These are phyloP conservation scores for Tetraselmis chui DNA, from an alignment of 139 green algal genomes.

Conservation along the genomic window DNA sequence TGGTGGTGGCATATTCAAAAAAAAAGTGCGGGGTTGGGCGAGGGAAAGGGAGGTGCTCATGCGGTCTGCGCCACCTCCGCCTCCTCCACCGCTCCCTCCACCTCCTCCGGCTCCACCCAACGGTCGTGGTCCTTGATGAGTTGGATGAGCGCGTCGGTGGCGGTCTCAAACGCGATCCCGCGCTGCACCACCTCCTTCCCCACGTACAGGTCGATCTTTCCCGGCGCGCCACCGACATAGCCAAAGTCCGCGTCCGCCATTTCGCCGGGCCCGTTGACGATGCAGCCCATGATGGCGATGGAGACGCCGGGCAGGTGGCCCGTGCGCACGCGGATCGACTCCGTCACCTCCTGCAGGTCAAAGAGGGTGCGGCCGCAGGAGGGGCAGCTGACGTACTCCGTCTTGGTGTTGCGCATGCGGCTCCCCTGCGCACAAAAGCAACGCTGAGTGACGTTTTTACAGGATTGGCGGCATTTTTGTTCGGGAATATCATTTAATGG, in stretches of 20 bases:
- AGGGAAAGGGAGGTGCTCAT: too few species aligned
- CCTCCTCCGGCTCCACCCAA: conserved; percentile 72
- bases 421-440: conserved; percentile 57
- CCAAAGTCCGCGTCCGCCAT: conserved; percentile 98
- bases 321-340: conserved; percentile 83
- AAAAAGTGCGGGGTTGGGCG: too few species aligned
- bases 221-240: conserved; percentile 52
- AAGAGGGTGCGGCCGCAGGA: conserved; percentile 97
- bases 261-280: conserved; percentile 97
- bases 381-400: conserved; percentile 96
- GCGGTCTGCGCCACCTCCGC: conserved; percentile 19
- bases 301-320: conserved; percentile 92
- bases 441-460: too few species aligned
- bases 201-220: conserved; percentile 99
- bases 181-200: conserved; percentile 95
- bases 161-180: conserved; percentile 76
- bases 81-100: conserved; percentile 52
- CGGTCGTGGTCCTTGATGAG: conserved; percentile 95
- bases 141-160: conserved; percentile 85
- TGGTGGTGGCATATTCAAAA: too few species aligned
- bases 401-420: conserved; percentile 98
- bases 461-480: too few species aligned
- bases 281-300: conserved; percentile 99
- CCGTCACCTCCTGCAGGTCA: conserved; percentile 97
- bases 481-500: too few species aligned